Conservation (phyloP, 495 filamentous ascomycete species). For the Cercophora samala region DNA sequence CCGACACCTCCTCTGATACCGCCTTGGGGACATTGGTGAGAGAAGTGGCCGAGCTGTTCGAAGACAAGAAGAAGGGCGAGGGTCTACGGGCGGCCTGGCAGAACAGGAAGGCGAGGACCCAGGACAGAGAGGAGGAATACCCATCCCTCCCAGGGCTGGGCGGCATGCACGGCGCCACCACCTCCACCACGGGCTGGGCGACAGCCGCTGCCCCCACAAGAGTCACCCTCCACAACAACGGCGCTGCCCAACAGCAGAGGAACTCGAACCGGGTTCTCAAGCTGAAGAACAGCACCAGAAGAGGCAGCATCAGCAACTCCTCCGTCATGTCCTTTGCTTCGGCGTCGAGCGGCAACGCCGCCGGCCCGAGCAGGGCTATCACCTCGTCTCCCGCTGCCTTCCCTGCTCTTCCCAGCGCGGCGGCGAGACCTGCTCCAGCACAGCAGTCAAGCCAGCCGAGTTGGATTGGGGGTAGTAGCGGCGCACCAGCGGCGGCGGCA, state of each 20-base stretch:
- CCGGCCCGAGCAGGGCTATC: slow-evolving; percentile 25
- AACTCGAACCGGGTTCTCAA: slow-evolving; percentile 46
- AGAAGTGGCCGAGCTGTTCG: slow-evolving; percentile 90
- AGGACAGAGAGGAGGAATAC: slow-evolving; percentile 72
- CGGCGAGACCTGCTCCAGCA: not conserved
- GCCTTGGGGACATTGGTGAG: slow-evolving; percentile 87
- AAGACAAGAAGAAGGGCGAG: slow-evolving; percentile 69
- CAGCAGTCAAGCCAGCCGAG: no score
- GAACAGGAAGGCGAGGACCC: slow-evolving; percentile 84
- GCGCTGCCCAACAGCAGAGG: slow-evolving; percentile 28
- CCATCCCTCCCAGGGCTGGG: slow-evolving; percentile 75
- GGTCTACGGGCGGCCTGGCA: slow-evolving; percentile 79
- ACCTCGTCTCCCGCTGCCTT: slow-evolving; percentile 35
- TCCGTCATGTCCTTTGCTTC: slow-evolving; percentile 43
- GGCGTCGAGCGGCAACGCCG: slow-evolving; percentile 37
- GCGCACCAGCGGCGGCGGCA: slow-evolving; percentile 23
- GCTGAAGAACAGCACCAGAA: slow-evolving; percentile 48
- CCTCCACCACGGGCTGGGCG: slow-evolving; percentile 50
- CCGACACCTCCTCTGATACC: slow-evolving; percentile 65
- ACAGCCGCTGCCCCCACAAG: slow-evolving; percentile 46
- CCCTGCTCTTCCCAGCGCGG: slow-evolving; percentile 31
- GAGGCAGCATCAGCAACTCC: slow-evolving; percentile 23
- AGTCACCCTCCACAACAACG: slow-evolving; percentile 18
- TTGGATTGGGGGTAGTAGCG: slow-evolving; percentile 35
- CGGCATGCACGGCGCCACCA: slow-evolving; percentile 52